Evolutionary conservation across 1,284 basidiomycete genomes (phyloP).

Genomic region (Marasmius sp.): DNA sequence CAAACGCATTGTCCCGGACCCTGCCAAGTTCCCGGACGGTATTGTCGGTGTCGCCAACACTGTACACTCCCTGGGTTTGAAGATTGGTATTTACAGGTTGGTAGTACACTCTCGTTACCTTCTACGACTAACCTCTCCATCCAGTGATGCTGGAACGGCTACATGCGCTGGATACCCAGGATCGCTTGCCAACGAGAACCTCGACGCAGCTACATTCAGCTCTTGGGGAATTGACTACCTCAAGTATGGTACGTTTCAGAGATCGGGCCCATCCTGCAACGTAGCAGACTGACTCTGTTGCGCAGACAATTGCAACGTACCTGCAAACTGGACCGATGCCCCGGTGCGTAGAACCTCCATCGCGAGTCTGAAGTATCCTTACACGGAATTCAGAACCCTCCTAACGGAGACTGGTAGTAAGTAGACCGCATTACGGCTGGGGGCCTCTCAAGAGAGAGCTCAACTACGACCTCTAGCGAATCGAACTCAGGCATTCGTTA

Average conservation of each 20-base stretch:
- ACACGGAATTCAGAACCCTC: constrained; percentile 31
- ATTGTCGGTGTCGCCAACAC: constrained; percentile 43
- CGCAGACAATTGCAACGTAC: constrained; percentile 58
- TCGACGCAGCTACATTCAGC: constrained; percentile 51
- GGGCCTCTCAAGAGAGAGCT: neutral
- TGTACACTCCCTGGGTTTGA: constrained; percentile 50
- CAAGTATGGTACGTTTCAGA: constrained; percentile 46
- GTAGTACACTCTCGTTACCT: neutral
- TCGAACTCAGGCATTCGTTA: constrained; percentile 57
- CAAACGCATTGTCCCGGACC: constrained; percentile 46
- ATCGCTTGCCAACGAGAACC: constrained; percentile 45
- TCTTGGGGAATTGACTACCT: constrained; percentile 59
- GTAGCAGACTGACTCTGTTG: neutral
- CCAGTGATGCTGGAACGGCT: constrained; percentile 51
- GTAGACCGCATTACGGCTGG: constrained; percentile 19
- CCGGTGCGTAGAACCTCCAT: constrained; percentile 25
- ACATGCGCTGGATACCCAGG: constrained; percentile 56
- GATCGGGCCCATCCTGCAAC: neutral
- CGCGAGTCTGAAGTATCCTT: neutral
- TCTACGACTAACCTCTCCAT: neutral
- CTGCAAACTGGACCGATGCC: constrained; percentile 49
- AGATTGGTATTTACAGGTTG: constrained; percentile 52
- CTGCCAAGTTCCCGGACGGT: constrained; percentile 52
- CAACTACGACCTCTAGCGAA: constrained; percentile 32
- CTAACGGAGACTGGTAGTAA: constrained; percentile 50